A percentile compares a stretch with the other conserved stretches of the same genome.
Conservation (phyloP, 2,329 filamentous ascomycete species). For the Calycina marina region DNA sequence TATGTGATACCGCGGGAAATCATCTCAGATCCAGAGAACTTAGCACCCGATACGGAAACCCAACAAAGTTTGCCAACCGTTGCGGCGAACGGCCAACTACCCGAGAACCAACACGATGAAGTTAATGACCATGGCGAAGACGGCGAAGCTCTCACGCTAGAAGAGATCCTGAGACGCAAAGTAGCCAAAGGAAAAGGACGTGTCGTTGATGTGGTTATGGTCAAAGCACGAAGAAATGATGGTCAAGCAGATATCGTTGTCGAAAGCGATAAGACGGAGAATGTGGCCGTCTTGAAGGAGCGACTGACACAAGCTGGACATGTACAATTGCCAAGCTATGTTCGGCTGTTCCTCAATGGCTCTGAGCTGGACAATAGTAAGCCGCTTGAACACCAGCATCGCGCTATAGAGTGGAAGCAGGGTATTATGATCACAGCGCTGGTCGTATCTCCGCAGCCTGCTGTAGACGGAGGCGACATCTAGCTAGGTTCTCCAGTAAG, state of each 20-base stretch:
- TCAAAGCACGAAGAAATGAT: background rate
- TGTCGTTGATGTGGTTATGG: background rate
- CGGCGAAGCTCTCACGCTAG: background rate
- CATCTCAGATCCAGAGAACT: slow-evolving; percentile 51
- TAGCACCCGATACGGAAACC: slow-evolving; percentile 19
- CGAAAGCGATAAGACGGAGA: background rate
- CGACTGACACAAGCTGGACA: background rate
- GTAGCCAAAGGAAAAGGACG: background rate
- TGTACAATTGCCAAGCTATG: background rate
- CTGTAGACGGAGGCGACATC: too few relatives aligned
- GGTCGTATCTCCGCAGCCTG: too few relatives aligned
- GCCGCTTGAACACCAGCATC: background rate
- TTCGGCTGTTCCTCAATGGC: background rate
- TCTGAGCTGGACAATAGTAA: background rate
- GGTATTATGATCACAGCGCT: too few relatives aligned
- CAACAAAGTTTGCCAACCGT: too few relatives aligned
- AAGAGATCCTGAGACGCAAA: background rate
- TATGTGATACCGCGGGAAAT: slow-evolving; percentile 57
- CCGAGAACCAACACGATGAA: background rate
- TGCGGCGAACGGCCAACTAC: background rate
- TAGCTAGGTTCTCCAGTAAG: too few relatives aligned
- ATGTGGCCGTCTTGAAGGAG: background rate
- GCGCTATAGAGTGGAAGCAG: too few relatives aligned
- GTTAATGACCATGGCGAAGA: background rate
- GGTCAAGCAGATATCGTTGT: background rate